Evolutionary conservation across 371 early-diverging fungal genomes (phyloP).

Genomic region (Coemansia sp.): DNA sequence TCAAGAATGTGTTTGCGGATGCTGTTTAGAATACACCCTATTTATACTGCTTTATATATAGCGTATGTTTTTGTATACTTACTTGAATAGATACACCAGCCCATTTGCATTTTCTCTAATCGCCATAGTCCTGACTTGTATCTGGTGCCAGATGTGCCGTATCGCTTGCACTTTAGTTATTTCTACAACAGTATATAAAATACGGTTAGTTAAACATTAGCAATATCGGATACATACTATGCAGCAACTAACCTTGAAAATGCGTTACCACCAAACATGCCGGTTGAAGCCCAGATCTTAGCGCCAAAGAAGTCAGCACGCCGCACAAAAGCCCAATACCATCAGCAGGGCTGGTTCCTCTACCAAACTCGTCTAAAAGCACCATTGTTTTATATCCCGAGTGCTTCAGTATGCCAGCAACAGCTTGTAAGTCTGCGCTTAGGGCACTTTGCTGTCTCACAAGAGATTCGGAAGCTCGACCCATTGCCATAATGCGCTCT

Average conservation of each 20-base stretch:
- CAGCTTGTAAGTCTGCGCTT: conserved; percentile 9
- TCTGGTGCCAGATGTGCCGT: conserved; percentile 11
- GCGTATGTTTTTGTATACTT: conserved; percentile 1
- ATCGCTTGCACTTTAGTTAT: conserved; percentile 12
- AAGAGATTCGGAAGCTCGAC: conserved; percentile 42
- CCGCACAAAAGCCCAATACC: conserved; percentile 40
- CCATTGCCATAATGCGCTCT: conserved; percentile 32
- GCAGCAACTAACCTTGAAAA: conserved; percentile 33
- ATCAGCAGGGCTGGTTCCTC: conserved; percentile 44
- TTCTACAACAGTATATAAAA: conserved; percentile 19
- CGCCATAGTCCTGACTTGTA: conserved; percentile 13
- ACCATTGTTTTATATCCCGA: conserved; percentile 25
- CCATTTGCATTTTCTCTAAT: conserved; percentile 18
- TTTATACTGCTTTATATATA: neutral
- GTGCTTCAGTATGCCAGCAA: conserved; percentile 19
- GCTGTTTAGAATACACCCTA: neutral
- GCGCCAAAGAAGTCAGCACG: conserved; percentile 9
- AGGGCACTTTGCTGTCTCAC: conserved; percentile 16
- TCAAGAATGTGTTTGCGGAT: neutral
- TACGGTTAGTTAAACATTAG: neutral
- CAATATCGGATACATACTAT: neutral
- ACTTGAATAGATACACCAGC: conserved; percentile 28
- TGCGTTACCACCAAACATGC: conserved; percentile 37
- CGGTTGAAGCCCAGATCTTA: conserved; percentile 4
- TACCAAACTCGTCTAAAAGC: conserved; percentile 45